Evolutionary conservation across 2,329 filamentous ascomycete genomes (phyloP).

Genomic region (Cladophialophora immunda): DNA sequence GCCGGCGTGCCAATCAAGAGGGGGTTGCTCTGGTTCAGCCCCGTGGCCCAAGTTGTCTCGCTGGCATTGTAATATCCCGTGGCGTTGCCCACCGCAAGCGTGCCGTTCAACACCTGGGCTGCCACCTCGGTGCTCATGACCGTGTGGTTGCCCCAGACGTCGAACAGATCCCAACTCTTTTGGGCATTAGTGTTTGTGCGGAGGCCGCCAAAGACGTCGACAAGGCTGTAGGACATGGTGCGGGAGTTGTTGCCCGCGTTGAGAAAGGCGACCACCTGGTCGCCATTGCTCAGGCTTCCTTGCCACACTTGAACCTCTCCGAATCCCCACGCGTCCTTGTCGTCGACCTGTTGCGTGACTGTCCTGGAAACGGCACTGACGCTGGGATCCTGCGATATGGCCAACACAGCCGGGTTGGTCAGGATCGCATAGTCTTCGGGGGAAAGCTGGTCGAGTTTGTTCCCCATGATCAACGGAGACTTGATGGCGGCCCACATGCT

Average conservation of each 20-base stretch:
- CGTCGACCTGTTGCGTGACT: conserved; percentile 55
- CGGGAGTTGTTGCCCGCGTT: conserved; percentile 57
- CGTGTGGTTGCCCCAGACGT: conserved; percentile 60
- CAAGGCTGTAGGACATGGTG: conserved; percentile 60
- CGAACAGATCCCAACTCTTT: conserved; percentile 61
- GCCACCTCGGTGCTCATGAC: conserved; percentile 61
- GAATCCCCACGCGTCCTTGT: conserved; percentile 53
- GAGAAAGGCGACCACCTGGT: conserved; percentile 60
- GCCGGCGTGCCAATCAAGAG: conserved; percentile 58
- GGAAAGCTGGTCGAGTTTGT: conserved; percentile 52
- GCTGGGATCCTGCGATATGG: conserved; percentile 59
- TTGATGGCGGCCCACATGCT: conserved; percentile 60
- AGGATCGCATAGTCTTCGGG: conserved; percentile 56
- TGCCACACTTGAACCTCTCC: conserved; percentile 62
- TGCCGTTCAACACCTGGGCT: conserved; percentile 53
- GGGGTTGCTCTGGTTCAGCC: conserved; percentile 53
- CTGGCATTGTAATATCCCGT: conserved; percentile 59
- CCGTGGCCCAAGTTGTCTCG: conserved; percentile 58
- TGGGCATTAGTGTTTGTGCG: conserved; percentile 54
- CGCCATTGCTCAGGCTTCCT: conserved; percentile 56
- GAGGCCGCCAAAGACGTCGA: conserved; percentile 61
- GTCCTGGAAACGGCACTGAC: conserved; percentile 53
- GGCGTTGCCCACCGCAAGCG: conserved; percentile 42
- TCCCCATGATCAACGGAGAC: conserved; percentile 59
- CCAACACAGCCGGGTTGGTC: conserved; percentile 59